phyloP scores from a whole-genome alignment of 345 rosid genomes.

The Syzygium grande region DNA sequence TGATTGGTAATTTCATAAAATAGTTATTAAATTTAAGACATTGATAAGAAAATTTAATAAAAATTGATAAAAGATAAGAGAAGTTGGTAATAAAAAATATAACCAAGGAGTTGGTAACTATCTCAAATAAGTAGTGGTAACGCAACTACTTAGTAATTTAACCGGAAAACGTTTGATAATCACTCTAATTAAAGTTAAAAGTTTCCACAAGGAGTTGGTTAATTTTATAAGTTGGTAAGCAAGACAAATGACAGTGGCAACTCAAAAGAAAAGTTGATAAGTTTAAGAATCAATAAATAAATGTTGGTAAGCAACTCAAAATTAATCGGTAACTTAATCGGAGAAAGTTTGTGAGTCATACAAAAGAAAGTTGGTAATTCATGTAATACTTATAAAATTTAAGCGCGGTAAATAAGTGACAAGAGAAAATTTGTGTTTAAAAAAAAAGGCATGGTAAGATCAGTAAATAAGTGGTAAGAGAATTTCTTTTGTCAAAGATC shows the following conservation, averaged over 20 bases:
- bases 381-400: not conserved
- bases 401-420: not conserved
- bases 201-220: not conserved
- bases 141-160: too few species aligned
- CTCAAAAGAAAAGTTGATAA: not conserved
- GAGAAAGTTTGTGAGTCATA: not conserved
- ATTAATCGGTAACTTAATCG: not conserved
- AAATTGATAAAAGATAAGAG: not conserved
- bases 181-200: not conserved
- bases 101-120: too few species aligned
- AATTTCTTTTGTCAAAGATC: not conserved
- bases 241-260: not conserved
- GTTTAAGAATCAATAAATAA: too few species aligned
- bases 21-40: not conserved
- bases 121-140: too few species aligned
- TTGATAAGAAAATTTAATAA: not conserved
- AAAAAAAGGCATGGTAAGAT: not conserved
- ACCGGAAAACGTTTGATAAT: too few species aligned
- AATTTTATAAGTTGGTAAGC: not conserved
- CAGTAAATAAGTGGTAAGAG: not conserved
- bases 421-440: not conserved
- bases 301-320: not conserved
- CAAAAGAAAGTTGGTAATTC: not conserved
- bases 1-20: too few species aligned
- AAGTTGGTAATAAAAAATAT: not conserved